Evolutionary conservation across 352 stramenopile genomes (phyloP), one percentile per base, ranked within the genome.

Genomic region (Pythium myriotylum): DNA sequence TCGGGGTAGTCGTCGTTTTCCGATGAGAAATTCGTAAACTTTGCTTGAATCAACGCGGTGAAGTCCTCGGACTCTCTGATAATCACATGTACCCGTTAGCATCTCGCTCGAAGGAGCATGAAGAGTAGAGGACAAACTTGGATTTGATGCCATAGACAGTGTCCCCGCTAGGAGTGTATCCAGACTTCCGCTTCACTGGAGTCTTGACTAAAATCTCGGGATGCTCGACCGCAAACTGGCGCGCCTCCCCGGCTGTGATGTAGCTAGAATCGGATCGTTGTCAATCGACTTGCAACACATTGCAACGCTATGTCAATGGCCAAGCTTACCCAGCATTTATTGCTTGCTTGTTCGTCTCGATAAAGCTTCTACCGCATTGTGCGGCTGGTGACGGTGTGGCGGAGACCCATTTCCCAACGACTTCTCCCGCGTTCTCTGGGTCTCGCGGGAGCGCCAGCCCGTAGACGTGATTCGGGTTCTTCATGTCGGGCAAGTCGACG

Each of bases 1-100:
- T 94, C 83, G 0, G 85, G 83, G 20, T 92, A 94, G 57, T 91
- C 80, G 24, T 65, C 62, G 29, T 84, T 85, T 43, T 94, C 85
- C 13, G 71, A 81, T 26, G 56, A 74, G 42, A 91, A 92, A 5
- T 70, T 82, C 35, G 85, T 94, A 54, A 76, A 79, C 32, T 72
- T 70, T 27, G 85, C 82, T 59, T 94, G 85, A 4, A 94, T 72
- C 6, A 94, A 62, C 26, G 74, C 78, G 52, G 62, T 77, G 51
- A 94, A 81, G 52, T 94, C 83, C 46, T 94, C 85, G 1, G 82
- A 94, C 29, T 62, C 72, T 57, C 85, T 94, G 24, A 16, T 13
- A 2, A 43, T 58, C 20, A 52, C 26, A 12, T 16, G 20, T 9
- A 55, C 43, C 29, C 7, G 27, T 54, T 20, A 49, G 55, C 22